Conservation (phyloP, 1,139 yeast species). For the Candida gigantensis region DNA sequence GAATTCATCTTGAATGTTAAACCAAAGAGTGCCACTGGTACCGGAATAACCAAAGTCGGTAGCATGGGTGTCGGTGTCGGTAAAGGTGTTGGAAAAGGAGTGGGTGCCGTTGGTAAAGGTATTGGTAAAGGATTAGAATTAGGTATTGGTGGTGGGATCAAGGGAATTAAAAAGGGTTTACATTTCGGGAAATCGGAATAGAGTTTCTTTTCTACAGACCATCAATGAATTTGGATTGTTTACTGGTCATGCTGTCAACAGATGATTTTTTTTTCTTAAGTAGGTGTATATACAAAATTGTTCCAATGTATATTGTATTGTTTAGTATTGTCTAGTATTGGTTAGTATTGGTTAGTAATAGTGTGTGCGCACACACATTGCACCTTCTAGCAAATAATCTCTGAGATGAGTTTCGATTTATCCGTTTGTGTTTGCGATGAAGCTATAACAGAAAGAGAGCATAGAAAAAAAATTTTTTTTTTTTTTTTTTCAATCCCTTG, state of each 20-base stretch:
- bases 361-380: not conserved
- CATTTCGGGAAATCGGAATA: constrained; percentile 22
- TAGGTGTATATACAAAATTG: not conserved
- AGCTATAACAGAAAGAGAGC: too few relatives aligned
- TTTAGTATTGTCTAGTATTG: not conserved
- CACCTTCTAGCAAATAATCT: too few relatives aligned
- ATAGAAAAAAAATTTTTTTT: too few relatives aligned
- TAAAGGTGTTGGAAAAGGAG: constrained; percentile 42
- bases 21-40: constrained; percentile 41
- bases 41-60: constrained; percentile 38
- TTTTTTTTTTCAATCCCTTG: too few relatives aligned
- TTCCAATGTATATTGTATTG: not conserved
- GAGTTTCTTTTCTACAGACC: too few relatives aligned
- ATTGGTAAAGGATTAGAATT: constrained; percentile 39
- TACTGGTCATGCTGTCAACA: too few relatives aligned
- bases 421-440: too few relatives aligned
- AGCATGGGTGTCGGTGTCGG: constrained; percentile 50
- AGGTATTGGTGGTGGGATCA: constrained; percentile 42
- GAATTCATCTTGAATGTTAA: constrained; percentile 57
- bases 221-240: too few relatives aligned
- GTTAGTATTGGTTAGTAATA: not conserved
- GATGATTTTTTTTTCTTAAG: not conserved
- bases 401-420: too few relatives aligned
- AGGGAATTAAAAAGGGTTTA: constrained; percentile 40
- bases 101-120: constrained; percentile 47